These are phyloP conservation scores for Apiotrichum gracile DNA, from an alignment of 1,284 basidiomycete genomes.

Conservation along the genomic window DNA sequence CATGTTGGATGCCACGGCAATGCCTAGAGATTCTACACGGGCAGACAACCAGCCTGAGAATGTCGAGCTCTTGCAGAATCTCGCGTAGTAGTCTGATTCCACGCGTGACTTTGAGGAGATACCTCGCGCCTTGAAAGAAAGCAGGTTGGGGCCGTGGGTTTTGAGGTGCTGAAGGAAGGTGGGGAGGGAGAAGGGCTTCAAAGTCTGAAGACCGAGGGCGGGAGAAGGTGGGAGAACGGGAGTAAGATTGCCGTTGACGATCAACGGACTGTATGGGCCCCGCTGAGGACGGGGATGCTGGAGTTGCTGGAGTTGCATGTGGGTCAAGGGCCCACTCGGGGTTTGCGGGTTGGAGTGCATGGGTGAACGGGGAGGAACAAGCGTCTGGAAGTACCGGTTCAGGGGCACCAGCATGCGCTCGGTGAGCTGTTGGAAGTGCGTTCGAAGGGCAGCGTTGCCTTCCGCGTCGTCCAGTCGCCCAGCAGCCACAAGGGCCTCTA, in stretches of 20 bases:
- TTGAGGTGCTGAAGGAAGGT: constrained; percentile 79
- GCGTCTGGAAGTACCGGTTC: constrained; percentile 84
- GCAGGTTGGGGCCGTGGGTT: constrained; percentile 61
- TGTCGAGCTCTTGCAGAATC: constrained; percentile 41
- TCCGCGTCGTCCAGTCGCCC: constrained; percentile 46
- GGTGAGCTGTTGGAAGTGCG: constrained; percentile 82
- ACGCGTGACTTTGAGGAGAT: constrained; percentile 40
- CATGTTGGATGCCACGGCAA: constrained; percentile 22
- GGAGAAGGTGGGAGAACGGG: constrained; percentile 5
- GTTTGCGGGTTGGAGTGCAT: background rate
- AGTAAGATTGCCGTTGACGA: background rate
- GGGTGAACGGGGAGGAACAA: constrained; percentile 57
- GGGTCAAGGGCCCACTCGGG: background rate
- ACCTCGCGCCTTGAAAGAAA: constrained; percentile 60
- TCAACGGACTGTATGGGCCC: background rate
- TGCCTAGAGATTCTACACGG: constrained; percentile 31
- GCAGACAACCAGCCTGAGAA: constrained; percentile 44
- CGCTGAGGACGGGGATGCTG: background rate
- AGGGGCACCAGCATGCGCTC: constrained; percentile 85
- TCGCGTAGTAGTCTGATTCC: constrained; percentile 45
- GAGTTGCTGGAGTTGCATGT: constrained; percentile 5
- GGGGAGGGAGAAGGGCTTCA: constrained; percentile 72
- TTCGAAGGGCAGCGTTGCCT: constrained; percentile 60
- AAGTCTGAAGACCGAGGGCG: constrained; percentile 8
- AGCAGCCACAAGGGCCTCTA: constrained; percentile 37